Base-by-base conservation (phyloP, 345 rosid species). In the Trapa incisa region DNA sequence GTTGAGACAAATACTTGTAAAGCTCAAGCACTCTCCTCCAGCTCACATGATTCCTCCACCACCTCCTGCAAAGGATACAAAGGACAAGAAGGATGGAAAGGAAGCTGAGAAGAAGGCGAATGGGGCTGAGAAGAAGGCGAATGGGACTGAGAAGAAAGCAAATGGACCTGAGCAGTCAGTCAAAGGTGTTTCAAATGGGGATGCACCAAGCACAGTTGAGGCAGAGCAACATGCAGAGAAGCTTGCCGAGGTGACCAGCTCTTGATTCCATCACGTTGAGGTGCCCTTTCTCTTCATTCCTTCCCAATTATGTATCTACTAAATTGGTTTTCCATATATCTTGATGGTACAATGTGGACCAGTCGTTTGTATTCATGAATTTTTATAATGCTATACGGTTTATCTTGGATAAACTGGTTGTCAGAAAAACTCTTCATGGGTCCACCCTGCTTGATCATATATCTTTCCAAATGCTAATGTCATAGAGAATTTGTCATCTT, bases 41-140 rank as follows among this genome's bases (percentile, higher is more conserved):
- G 81, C 88, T 65, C 88, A 86, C 79, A 86, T 89, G 96, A 75
- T 83, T 74, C 92, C 91, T 41, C 89, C 88, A 6, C 84, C 87
- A 29, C 67, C 78, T 36, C 83, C 87, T 14, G 73, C 80, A 54
- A 63, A 70, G 67, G 63, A 70, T 1, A 42, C 53, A 15, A 63
- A 63, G 64, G 67, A 63, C 2, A 65, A 60, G 80, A 77, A 63
- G 63, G 60, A 52, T 8, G 41, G 32, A 37, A 47, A 57, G 74
- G 56, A 42, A 0, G 57, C 57, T 38, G 65, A 41, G 33, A 65
- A 66, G 37, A 53, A 56, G 36, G 22, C 15, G 22, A 37, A 38
- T 6, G 48, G 47, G n/a, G 2, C 65, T 41, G 43, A 41, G 43
- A 41, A 41, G 43, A 1, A 41, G 43, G 43, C 7, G 43, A 41